phyloP scores from a whole-genome alignment of 2,329 filamentous ascomycete species.

The Graphium sp. region DNA sequence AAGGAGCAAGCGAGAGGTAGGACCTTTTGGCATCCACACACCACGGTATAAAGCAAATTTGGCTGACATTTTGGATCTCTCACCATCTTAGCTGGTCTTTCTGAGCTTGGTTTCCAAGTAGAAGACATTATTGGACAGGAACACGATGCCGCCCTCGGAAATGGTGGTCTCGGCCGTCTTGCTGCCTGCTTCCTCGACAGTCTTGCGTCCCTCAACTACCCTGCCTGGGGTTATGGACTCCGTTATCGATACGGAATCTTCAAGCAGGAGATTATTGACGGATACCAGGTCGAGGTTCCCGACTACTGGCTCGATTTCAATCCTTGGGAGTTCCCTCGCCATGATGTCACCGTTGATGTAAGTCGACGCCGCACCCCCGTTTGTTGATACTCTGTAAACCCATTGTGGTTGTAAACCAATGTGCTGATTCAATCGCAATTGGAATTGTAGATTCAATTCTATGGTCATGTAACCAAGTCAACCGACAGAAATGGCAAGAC shows the following conservation, averaged over 20 bases:
- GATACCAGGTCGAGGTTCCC: slow-evolving; percentile 94
- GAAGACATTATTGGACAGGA: slow-evolving; percentile 92
- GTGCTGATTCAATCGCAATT: not conserved
- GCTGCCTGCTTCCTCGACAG: slow-evolving; percentile 97
- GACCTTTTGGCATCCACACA: no score
- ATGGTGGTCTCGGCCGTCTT: slow-evolving; percentile 85
- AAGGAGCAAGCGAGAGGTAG: slow-evolving; percentile 71
- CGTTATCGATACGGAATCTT: slow-evolving; percentile 96
- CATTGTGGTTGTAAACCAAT: not conserved
- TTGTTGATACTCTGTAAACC: slow-evolving; percentile 3
- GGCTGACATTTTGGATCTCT: no score
- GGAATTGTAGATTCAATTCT: slow-evolving; percentile 63
- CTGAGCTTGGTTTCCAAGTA: slow-evolving; percentile 86
- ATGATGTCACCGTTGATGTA: slow-evolving; percentile 84
- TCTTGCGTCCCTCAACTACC: slow-evolving; percentile 82
- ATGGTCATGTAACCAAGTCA: slow-evolving; percentile 65
- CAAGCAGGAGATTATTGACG: slow-evolving; percentile 97
- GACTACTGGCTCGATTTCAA: slow-evolving; percentile 99
- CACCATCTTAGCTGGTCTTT: slow-evolving; percentile 55
- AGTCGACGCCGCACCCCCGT: slow-evolving; percentile 11
- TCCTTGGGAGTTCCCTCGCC: slow-evolving; percentile 93
- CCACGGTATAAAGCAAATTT: no score
- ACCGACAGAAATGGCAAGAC: slow-evolving; percentile 62
- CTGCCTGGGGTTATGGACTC: slow-evolving; percentile 93
- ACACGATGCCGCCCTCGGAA: slow-evolving; percentile 89